Conservation (phyloP, 2,329 filamentous ascomycete species). For the Ophiostoma sp. region DNA sequence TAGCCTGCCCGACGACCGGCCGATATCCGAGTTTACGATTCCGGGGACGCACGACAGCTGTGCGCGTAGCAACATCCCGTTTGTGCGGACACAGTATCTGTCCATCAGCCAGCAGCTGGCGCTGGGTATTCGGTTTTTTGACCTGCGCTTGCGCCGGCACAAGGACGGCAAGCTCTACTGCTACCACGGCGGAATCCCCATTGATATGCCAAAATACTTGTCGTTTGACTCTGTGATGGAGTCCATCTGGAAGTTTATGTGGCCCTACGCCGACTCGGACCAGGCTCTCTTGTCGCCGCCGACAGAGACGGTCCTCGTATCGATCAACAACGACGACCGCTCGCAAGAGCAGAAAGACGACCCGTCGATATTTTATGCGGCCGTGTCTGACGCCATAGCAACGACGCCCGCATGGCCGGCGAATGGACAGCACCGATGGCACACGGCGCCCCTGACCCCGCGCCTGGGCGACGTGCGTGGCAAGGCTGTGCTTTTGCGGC, state of each 20-base stretch:
- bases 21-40: constrained; percentile 60
- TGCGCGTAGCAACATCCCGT: constrained; percentile 43
- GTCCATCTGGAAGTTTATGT: constrained; percentile 56
- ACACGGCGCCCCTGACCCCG: constrained; percentile 53
- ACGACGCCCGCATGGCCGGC: constrained; percentile 33
- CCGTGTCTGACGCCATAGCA: constrained; percentile 51
- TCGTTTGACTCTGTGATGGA: constrained; percentile 58
- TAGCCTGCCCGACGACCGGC: constrained; percentile 49
- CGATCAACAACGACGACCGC: constrained; percentile 60
- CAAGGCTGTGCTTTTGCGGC: constrained; percentile 61
- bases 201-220: constrained; percentile 56
- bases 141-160: constrained; percentile 45
- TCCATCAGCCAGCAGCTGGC: constrained; percentile 57
- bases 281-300: constrained; percentile 37
- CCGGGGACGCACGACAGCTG: constrained; percentile 69
- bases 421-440: constrained; percentile 47
- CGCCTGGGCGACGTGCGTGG: constrained; percentile 58
- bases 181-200: constrained; percentile 65
- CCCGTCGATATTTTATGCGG: constrained; percentile 36
- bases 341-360: constrained; percentile 54
- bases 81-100: constrained; percentile 66
- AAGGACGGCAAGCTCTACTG: constrained; percentile 51
- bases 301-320: constrained; percentile 61
- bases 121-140: constrained; percentile 67
- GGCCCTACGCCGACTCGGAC: constrained; percentile 35